phyloP scores from a whole-genome alignment of 805 yeast species.

The Teunomyces pallodes region DNA sequence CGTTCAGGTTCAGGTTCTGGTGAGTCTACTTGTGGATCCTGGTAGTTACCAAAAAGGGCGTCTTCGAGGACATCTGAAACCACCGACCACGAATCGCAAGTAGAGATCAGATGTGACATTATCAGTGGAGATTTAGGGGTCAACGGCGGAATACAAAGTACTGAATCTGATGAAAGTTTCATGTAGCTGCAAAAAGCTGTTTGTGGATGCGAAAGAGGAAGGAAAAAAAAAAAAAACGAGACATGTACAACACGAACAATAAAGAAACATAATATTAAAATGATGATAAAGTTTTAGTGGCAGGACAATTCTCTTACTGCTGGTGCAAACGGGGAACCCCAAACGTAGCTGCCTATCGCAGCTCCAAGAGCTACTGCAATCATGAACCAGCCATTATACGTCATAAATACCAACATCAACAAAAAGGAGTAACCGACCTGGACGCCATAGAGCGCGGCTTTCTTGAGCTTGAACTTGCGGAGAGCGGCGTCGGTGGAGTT shows the following conservation, averaged over 20 bases:
- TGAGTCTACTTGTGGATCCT: too few species aligned
- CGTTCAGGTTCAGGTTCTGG: too few species aligned
- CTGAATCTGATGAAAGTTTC: not conserved
- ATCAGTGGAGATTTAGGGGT: too few species aligned
- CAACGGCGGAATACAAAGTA: too few species aligned
- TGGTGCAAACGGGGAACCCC: constrained; percentile 38
- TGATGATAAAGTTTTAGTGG: constrained; percentile 17
- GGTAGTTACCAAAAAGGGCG: too few species aligned
- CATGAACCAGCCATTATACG: constrained; percentile 86
- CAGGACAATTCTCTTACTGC: constrained; percentile 26
- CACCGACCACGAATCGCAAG: too few species aligned
- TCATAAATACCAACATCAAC: constrained; percentile 82
- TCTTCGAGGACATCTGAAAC: too few species aligned
- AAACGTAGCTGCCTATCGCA: constrained; percentile 60
- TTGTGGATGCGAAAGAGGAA: constrained; percentile 1
- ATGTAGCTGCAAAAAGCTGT: constrained; percentile 1
- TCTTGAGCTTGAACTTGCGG: constrained; percentile 22
- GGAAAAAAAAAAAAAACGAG: not conserved
- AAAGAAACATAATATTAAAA: not conserved
- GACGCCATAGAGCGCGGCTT: constrained; percentile 52
- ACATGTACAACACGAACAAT: not conserved
- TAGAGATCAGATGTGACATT: too few species aligned
- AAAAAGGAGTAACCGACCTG: constrained; percentile 70
- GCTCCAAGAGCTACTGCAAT: constrained; percentile 71
- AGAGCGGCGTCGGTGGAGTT: constrained; percentile 4